Evolutionary conservation across 192 early-diverging fungal genomes (phyloP), one percentile per base, ranked within the genome.

Genomic region (Umbelopsis sp.): DNA sequence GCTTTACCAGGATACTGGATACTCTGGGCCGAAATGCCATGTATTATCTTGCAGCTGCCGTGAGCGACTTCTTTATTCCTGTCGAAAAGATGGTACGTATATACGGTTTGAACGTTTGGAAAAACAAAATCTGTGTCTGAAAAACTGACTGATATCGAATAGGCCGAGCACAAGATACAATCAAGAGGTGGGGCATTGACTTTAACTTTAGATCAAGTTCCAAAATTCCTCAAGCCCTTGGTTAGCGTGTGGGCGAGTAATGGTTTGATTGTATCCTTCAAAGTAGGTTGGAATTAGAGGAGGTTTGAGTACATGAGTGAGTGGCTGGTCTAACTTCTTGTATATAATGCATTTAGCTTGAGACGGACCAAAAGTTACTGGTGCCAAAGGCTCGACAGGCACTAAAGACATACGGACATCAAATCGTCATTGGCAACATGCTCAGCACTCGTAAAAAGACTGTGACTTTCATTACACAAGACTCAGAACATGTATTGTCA

Each of bases 21-120:
- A 75, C 74, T 14, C 69, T 97, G 66, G 82, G 90, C 9, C 76
- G 88, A 4, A 80, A 83, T 12, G 92, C 91, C 24, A 94, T 99
- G 93, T 96, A 92, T 78, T 99, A 98, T 74, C 82, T 99, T 34
- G 98, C 98, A 0, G 98, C 98, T 3, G 98, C 98, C 11, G 98
- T 99, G 51, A 94, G 91, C 69, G 98, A 99, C 71, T 99, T 99
- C 74, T 99, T 97, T 74, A 95, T 99, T 80, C 98, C 98, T 2
- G 78, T 86, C n/a, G 81, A 88, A 51, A 94, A 90, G 73, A 96
- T 98, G 97, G 90, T 91, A 77, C 66, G 71, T 34, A 7, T 34
- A 17, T 4, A 20, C 31, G 2, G 25, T 17, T 0, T 0, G 7
- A 16, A 32, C 31, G 12, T 34, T 34, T 32, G 24, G 8, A 4